Conservation (phyloP, 176 grass and related monocot genomes). For the Bolboschoenus planiculmis region DNA sequence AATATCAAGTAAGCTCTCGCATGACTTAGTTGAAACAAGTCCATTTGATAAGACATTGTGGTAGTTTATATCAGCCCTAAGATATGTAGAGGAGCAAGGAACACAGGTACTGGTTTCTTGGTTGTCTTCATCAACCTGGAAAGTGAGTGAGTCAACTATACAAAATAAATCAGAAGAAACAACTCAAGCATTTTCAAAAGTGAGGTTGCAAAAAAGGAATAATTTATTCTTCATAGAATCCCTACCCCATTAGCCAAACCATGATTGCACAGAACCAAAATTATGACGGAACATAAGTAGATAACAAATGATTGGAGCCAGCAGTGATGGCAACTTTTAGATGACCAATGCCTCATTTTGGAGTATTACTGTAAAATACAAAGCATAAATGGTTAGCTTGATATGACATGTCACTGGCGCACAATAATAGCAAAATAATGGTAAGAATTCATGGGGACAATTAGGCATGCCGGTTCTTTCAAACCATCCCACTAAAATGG, state of each 20-base stretch:
- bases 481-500: neutral
- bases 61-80: constrained; percentile 25
- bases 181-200: neutral
- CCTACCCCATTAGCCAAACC: neutral
- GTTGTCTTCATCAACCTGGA: constrained; percentile 1
- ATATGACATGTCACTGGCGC: neutral
- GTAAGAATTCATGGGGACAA: neutral
- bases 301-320: neutral
- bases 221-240: neutral
- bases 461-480: neutral
- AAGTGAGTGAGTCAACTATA: neutral
- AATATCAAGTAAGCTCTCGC: constrained; percentile 27
- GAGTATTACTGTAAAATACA: neutral
- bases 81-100: constrained; percentile 37
- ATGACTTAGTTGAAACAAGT: constrained; percentile 24
- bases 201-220: neutral
- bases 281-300: neutral
- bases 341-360: neutral
- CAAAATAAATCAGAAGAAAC: neutral
- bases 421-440: neutral
- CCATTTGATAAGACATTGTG: constrained; percentile 15
- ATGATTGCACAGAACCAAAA: constrained; percentile 4
- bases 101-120: constrained; percentile 22
- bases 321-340: neutral
- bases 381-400: neutral